Conservation (phyloP, 257 asterid genomes). For the Apocynum venetum region DNA sequence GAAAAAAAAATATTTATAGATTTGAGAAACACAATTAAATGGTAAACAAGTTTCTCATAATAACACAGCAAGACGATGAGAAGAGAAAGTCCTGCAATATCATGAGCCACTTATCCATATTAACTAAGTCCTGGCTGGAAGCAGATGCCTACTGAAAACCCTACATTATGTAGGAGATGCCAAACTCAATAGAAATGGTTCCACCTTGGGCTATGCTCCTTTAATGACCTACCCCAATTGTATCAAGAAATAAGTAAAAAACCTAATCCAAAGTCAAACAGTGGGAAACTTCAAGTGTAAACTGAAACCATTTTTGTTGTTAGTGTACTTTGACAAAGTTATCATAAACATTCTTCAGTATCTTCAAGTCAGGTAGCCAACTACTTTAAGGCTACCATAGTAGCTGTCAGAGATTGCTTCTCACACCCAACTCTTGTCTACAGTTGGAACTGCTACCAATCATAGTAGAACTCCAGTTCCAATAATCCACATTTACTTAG, state of each 20-base stretch:
- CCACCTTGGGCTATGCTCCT: background rate
- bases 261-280: background rate
- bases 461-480: background rate
- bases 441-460: background rate
- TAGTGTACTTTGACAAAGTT: background rate
- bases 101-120: background rate
- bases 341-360: background rate
- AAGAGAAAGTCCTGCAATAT: background rate
- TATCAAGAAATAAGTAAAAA: background rate
- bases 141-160: background rate
- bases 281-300: background rate
- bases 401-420: background rate
- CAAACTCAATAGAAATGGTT: background rate
- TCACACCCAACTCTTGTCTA: background rate
- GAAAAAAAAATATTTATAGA: background rate
- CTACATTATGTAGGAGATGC: background rate
- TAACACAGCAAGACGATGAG: background rate
- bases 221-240: background rate
- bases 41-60: background rate
- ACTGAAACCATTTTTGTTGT: background rate
- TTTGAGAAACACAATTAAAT: conserved; percentile 2
- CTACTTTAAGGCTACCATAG: background rate
- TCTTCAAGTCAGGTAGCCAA: background rate
- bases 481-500: background rate
- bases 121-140: background rate